Percentiles rank a stretch among this genome's conserved stretches.
These are phyloP conservation scores for Penicilliopsis zonata DNA, from an alignment of 495 filamentous ascomycete genomes.

Conservation along the genomic window DNA sequence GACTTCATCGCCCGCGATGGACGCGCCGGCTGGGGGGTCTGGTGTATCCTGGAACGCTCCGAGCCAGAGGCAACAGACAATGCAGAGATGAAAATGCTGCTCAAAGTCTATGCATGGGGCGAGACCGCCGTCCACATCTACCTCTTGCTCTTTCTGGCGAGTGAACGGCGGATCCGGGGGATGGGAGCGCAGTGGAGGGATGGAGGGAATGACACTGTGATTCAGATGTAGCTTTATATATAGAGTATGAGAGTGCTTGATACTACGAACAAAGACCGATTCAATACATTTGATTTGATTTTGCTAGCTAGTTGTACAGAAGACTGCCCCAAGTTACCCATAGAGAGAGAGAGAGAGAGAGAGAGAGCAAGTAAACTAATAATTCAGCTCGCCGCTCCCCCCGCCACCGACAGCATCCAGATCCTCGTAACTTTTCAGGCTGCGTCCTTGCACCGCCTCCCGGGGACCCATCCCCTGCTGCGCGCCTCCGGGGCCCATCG, in stretches of 20 bases:
- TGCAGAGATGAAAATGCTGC: constrained; percentile 1
- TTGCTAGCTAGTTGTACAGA: too few relatives aligned
- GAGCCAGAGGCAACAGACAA: background rate
- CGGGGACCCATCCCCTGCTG: constrained; percentile 63
- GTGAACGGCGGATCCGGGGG: constrained; percentile 39
- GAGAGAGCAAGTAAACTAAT: constrained; percentile 20
- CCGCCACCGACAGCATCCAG: constrained; percentile 61
- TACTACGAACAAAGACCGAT: constrained; percentile 1
- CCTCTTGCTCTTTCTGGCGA: constrained; percentile 51
- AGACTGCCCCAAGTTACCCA: too few relatives aligned
- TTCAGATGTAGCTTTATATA: constrained; percentile 21
- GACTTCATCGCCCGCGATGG: constrained; percentile 44
- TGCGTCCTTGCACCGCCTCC: constrained; percentile 81
- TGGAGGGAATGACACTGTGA: constrained; percentile 35
- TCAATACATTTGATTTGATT: too few relatives aligned
- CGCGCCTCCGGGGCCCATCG: constrained; percentile 39
- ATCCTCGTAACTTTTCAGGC: constrained; percentile 93
- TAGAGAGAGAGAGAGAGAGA: constrained; percentile 1
- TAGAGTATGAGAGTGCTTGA: background rate
- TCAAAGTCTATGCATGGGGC: constrained; percentile 59
- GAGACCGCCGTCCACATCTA: constrained; percentile 49
- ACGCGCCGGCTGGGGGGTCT: constrained; percentile 57
- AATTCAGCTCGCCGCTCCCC: constrained; percentile 49
- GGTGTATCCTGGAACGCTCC: constrained; percentile 35
- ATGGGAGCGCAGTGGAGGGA: constrained; percentile 49